Percentiles rank a stretch among this genome's conserved stretches.
Conservation (phyloP, 1,284 basidiomycete genomes). For the Tremellales sp. region DNA sequence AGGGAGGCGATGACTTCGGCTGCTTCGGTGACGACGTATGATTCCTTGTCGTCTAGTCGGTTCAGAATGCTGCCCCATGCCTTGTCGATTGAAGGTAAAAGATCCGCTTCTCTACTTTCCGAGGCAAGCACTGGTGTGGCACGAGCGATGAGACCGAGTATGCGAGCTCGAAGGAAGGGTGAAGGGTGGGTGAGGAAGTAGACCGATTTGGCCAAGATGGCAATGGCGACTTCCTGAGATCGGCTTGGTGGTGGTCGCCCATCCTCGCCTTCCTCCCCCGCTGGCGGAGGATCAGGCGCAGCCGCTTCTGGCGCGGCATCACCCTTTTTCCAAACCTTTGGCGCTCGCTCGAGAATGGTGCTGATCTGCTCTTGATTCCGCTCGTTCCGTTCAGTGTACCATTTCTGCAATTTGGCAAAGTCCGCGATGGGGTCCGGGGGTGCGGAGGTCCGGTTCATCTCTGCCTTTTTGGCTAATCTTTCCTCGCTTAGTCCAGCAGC, state of each 20-base stretch:
- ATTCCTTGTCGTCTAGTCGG: constrained; percentile 65
- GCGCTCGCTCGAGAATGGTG: constrained; percentile 60
- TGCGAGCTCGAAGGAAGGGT: constrained; percentile 72
- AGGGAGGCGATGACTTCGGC: constrained; percentile 66
- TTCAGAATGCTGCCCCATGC: constrained; percentile 88
- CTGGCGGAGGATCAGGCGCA: constrained; percentile 19
- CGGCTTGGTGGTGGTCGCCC: constrained; percentile 60
- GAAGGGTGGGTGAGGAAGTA: constrained; percentile 85
- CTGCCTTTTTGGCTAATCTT: constrained; percentile 21
- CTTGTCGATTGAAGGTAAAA: constrained; percentile 75
- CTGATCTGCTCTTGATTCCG: constrained; percentile 39
- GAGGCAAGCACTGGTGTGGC: constrained; percentile 67
- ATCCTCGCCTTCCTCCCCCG: constrained; percentile 45
- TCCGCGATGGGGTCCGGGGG: constrained; percentile 38
- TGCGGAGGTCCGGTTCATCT: constrained; percentile 45
- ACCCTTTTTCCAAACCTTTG: constrained; percentile 47
- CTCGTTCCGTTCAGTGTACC: constrained; percentile 59
- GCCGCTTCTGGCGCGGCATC: constrained; percentile 29
- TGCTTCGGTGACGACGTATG: constrained; percentile 72
- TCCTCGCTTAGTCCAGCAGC: constrained; percentile 38
- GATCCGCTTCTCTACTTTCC: constrained; percentile 55
- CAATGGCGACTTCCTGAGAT: constrained; percentile 67
- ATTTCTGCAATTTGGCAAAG: constrained; percentile 56
- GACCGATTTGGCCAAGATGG: constrained; percentile 78
- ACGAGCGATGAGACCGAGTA: constrained; percentile 66